Percentiles rank a stretch among this genome's conserved stretches.
These are phyloP conservation scores for Aspergillus arachidicola DNA, from an alignment of 2,329 filamentous ascomycete species.

Conservation along the genomic window DNA sequence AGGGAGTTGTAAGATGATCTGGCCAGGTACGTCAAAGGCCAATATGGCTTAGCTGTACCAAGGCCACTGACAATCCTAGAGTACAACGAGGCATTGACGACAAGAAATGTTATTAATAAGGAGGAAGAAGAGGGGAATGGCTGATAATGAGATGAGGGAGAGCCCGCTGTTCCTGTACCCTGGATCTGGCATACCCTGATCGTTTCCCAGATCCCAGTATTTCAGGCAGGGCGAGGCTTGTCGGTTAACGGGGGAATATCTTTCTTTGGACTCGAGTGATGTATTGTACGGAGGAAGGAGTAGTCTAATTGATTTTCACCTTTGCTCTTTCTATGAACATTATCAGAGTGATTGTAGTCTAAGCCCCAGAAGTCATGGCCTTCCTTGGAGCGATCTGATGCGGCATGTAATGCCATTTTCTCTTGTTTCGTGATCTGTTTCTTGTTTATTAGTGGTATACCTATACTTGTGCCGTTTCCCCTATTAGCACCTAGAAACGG, in stretches of 20 bases:
- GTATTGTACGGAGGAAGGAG: background rate
- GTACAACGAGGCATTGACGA: background rate
- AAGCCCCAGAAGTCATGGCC: background rate
- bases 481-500: too few species aligned
- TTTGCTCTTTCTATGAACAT: background rate
- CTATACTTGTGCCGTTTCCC: too few species aligned
- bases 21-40: background rate
- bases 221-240: background rate
- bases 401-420: too few species aligned
- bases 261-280: background rate
- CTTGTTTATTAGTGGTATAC: too few species aligned
- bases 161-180: background rate
- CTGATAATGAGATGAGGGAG: background rate
- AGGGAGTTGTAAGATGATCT: background rate
- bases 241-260: background rate
- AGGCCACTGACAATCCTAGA: background rate
- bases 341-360: background rate
- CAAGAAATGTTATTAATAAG: background rate
- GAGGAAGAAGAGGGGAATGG: background rate
- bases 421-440: too few species aligned
- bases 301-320: background rate
- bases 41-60: background rate
- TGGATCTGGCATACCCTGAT: background rate
- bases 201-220: background rate
- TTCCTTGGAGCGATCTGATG: too few species aligned